A percentile compares a stretch with the other conserved stretches of the same genome.
Conservation (phyloP, 2,329 filamentous ascomycete species). For the Eurotiales sp. region DNA sequence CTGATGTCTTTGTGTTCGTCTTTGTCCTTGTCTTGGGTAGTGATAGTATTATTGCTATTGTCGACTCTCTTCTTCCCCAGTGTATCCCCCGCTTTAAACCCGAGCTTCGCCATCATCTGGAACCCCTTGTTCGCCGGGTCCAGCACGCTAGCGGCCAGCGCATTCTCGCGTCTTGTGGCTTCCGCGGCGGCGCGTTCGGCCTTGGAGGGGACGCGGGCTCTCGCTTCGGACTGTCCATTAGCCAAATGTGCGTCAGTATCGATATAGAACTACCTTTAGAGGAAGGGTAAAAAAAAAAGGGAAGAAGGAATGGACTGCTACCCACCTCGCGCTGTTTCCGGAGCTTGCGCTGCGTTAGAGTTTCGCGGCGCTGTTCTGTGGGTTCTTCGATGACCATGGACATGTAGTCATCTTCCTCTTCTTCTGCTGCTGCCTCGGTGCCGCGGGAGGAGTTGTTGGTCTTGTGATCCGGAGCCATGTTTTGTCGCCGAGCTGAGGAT, state of each 20-base stretch:
- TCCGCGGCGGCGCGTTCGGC: constrained; percentile 75
- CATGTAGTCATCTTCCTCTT: constrained; percentile 95
- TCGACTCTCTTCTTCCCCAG: constrained; percentile 69
- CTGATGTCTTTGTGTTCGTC: no score
- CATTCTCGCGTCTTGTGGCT: constrained; percentile 67
- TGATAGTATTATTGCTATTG: no score
- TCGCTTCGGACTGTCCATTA: constrained; percentile 64
- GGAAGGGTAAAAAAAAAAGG: constrained; percentile 9
- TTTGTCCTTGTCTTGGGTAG: constrained; percentile 12
- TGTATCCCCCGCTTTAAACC: constrained; percentile 72
- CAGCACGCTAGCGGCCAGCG: constrained; percentile 70
- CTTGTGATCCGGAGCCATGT: neutral
- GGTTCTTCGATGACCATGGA: constrained; percentile 83
- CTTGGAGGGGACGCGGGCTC: constrained; percentile 68
- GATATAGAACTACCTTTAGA: no score
- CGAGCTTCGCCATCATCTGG: constrained; percentile 95
- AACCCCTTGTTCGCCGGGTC: constrained; percentile 77
- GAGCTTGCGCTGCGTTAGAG: constrained; percentile 57
- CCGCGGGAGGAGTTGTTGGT: no score
- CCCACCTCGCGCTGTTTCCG: constrained; percentile 51
- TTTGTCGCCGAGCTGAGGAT: neutral
- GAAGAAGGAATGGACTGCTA: neutral
- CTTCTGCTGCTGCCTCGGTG: no score
- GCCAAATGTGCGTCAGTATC: no score
- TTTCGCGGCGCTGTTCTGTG: constrained; percentile 52